These are phyloP conservation scores for Neurospora sp. DNA, from an alignment of 495 filamentous ascomycete genomes.

Conservation along the genomic window DNA sequence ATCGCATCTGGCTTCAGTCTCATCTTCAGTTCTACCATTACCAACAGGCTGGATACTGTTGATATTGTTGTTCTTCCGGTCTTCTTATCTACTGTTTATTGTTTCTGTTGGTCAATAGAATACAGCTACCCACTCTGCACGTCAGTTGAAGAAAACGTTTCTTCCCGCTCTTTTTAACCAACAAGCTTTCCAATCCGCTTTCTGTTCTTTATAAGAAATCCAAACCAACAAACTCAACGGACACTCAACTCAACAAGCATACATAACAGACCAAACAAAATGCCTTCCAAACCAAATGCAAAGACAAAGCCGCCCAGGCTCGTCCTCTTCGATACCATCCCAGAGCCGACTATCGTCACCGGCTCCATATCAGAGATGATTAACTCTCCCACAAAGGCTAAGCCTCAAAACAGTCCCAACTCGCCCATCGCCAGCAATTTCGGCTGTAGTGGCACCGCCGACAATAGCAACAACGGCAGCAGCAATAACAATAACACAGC, in stretches of 20 bases:
- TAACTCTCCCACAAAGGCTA: not conserved
- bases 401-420: not conserved
- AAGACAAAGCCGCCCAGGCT: not conserved
- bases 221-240: not conserved
- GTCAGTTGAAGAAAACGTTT: not conserved
- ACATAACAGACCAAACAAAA: not conserved
- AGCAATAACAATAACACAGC: not conserved
- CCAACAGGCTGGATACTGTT: not conserved
- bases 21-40: not conserved
- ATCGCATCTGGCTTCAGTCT: not conserved
- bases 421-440: not conserved
- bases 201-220: not conserved
- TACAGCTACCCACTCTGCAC: not conserved
- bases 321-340: not conserved
- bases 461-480: not conserved
- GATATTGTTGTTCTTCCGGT: not conserved
- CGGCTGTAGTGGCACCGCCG: not conserved
- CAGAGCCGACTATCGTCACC: not conserved
- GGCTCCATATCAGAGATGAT: not conserved
- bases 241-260: not conserved
- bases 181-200: not conserved
- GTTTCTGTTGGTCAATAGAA: not conserved
- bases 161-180: not conserved
- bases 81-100: not conserved
- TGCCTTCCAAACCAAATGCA: not conserved